A percentile compares a stretch with the other conserved stretches of the same genome.
Evolutionary conservation across 139 green algal species (phyloP).

Genomic region (Nannochloris sp.): DNA sequence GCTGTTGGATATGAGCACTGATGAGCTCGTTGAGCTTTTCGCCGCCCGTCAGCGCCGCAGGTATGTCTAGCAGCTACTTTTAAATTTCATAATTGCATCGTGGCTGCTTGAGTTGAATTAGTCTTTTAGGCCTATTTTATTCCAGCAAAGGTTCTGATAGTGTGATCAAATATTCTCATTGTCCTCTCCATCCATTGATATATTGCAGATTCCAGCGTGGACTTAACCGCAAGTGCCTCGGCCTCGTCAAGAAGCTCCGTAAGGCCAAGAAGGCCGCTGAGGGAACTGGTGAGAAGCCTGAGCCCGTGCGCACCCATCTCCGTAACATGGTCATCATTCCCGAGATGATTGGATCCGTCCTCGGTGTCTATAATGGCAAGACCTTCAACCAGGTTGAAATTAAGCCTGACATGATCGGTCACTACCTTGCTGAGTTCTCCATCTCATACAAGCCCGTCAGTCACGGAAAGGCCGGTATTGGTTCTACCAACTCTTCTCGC

Average conservation of each 20-base stretch:
- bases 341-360: constrained; percentile 97
- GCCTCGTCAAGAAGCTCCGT: constrained; percentile 96
- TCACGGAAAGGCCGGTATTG: constrained; percentile 96
- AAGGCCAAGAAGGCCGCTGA: constrained; percentile 72
- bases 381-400: constrained; percentile 96
- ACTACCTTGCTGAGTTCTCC: constrained; percentile 99
- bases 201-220: constrained; percentile 84
- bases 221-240: constrained; percentile 92
- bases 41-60: constrained; percentile 55
- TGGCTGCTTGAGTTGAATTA: neutral
- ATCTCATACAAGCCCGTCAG: constrained; percentile 98
- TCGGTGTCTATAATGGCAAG: constrained; percentile 99
- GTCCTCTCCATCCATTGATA: neutral
- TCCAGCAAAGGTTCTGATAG: neutral
- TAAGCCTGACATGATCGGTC: constrained; percentile 96
- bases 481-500: constrained; percentile 85
- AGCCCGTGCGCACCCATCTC: constrained; percentile 96
- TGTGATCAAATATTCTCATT: neutral
- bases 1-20: constrained; percentile 93
- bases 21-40: constrained; percentile 84
- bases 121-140: neutral
- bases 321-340: constrained; percentile 99
- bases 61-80: constrained; percentile 8
- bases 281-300: constrained; percentile 86
- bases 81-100: neutral